Conservation (phyloP, 2,329 filamentous ascomycete species). For the Didymella arachidicola region DNA sequence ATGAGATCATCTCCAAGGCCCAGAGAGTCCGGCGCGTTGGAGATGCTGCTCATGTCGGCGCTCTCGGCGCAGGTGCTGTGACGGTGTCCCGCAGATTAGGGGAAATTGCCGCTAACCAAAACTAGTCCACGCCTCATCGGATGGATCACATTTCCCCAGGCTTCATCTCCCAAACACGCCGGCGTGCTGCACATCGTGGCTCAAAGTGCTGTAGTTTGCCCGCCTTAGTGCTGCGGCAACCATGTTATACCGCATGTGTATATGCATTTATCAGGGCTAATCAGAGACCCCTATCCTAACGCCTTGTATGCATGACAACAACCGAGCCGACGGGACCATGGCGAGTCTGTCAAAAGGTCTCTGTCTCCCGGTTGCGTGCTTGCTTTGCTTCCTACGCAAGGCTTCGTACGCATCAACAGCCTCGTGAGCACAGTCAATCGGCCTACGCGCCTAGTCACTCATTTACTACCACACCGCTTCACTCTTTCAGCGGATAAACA, state of each 20-base stretch:
- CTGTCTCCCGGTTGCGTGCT: slow-evolving; percentile 29
- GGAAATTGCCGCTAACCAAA: slow-evolving; percentile 20
- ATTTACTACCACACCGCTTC: slow-evolving; percentile 65
- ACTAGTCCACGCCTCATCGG: slow-evolving; percentile 18
- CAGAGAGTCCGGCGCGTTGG: slow-evolving; percentile 2
- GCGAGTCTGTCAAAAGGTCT: slow-evolving; percentile 42
- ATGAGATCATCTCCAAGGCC: background rate
- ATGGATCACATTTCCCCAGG: slow-evolving; percentile 22
- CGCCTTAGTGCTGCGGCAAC: slow-evolving; percentile 21
- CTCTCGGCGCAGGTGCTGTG: slow-evolving; percentile 8
- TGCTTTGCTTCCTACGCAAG: slow-evolving; percentile 40
- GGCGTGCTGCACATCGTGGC: slow-evolving; percentile 34
- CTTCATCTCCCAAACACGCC: slow-evolving; percentile 21
- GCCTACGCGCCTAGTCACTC: slow-evolving; percentile 50
- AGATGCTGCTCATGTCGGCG: slow-evolving; percentile 4
- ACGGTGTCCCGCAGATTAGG: slow-evolving; percentile 6
- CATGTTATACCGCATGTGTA: slow-evolving; percentile 36
- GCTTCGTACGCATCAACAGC: slow-evolving; percentile 45
- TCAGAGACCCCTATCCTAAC: slow-evolving; percentile 46
- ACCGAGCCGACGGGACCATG: slow-evolving; percentile 29
- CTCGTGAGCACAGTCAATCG: slow-evolving; percentile 43
- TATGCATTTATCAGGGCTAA: slow-evolving; percentile 33
- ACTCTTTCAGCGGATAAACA: slow-evolving; percentile 83
- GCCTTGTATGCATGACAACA: slow-evolving; percentile 27
- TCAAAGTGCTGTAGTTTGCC: slow-evolving; percentile 31